Evolutionary conservation across 768 basidiomycete genomes (phyloP), one percentile per base, ranked within the genome.

Genomic region (Naganishia kalamii): DNA sequence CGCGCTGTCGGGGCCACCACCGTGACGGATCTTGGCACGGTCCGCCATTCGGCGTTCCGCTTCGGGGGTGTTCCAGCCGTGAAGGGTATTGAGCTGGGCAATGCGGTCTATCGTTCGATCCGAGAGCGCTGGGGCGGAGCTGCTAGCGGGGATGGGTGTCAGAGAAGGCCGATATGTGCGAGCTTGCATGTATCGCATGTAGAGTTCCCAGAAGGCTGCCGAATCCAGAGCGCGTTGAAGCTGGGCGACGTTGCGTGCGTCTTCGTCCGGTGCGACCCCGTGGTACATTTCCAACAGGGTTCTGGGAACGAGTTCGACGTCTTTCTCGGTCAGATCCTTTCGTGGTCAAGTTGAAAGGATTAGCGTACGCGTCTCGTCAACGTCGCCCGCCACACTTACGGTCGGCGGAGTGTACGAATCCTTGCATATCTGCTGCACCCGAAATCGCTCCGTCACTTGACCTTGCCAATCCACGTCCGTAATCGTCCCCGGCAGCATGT

Each of bases 391-490:
- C 8, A 67, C 48, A 50, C 68, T 67, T 21, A 76, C 51, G 29
- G 23, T 49, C 43, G 64, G 52, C 32, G 23, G n/a, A 3, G 63
- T 19, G 32, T 30, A 65, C 66, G 72, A 71, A 21, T 71, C 65
- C 17, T 54, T 54, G 62, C 71, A 65, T 27, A 75, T 66, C 60
- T 70, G 41, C n/a, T 61, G 46, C 1, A 72, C 71, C 17, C 70
- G 57, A 54, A 71, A 68, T 17, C 74, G 33, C 61, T 75, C 67
- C 37, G 70, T 70, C 13, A 75, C 67, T 19, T 51, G 37, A 37
- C 46, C 65, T 66, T 68, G 65, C 75, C 75, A 76, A 60, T 73
- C 68, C 7, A 72, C 30, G 1, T 8, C 21, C 15, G 19, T 46
- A 15, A 15, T 41, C 13, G 33, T 67, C 44, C 3, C 49, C 32